Evolutionary conservation across 768 basidiomycete genomes (phyloP).

Genomic region (Guyanaporus albipodus): DNA sequence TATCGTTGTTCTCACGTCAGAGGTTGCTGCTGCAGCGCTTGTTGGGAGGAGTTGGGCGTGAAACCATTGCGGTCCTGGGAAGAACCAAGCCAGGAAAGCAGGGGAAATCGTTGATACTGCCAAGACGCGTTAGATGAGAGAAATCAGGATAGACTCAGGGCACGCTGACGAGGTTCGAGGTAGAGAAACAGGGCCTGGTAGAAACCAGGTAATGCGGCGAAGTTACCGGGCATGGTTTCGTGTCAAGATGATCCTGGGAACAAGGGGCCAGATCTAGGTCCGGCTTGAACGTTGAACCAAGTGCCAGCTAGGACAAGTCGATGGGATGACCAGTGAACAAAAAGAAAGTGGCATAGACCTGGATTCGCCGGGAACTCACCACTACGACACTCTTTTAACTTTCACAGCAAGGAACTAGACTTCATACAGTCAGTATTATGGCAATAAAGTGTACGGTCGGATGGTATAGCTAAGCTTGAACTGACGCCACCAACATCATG

Average conservation of each 20-base stretch:
- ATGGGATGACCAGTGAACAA: no score
- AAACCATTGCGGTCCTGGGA: conserved; percentile 64
- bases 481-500: conserved; percentile 5
- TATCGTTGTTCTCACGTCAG: conserved; percentile 54
- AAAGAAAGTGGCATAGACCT: no score
- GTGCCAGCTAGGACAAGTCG: no score
- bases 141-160: background rate
- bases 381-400: no score
- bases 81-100: conserved; percentile 45
- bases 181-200: conserved; percentile 63
- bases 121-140: conserved; percentile 14
- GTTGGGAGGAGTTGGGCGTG: conserved; percentile 61
- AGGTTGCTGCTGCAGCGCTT: conserved; percentile 14
- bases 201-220: conserved; percentile 58
- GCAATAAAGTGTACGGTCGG: no score
- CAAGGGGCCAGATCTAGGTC: no score
- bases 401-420: no score
- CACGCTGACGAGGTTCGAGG: conserved; percentile 54
- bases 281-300: no score
- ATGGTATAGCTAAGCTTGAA: no score
- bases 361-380: no score
- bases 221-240: conserved; percentile 27
- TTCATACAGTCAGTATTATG: no score
- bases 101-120: conserved; percentile 51
- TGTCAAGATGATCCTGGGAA: background rate